A percentile compares a stretch with the other conserved stretches of the same genome.
Conservation (phyloP, 345 rosid genomes). For the Eucalyptus regnans region DNA sequence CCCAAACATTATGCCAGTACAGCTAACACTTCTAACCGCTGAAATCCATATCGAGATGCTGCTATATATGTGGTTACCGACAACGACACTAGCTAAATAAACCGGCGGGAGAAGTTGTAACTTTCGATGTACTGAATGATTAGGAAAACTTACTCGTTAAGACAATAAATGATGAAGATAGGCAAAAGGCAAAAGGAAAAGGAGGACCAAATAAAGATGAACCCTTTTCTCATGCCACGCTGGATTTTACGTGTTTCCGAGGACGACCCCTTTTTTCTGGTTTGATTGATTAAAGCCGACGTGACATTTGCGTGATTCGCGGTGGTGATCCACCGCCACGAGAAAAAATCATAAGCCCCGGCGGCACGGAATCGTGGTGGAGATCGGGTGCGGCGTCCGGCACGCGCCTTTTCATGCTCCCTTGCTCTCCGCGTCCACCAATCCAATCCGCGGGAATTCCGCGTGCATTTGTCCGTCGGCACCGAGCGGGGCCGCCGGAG, state of each 20-base stretch:
- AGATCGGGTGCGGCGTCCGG: not conserved
- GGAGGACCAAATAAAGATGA: not conserved
- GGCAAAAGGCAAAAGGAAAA: not conserved
- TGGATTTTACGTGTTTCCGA: not conserved
- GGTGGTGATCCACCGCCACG: not conserved
- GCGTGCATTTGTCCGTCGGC: not conserved
- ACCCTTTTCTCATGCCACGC: not conserved
- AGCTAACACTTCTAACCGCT: not conserved
- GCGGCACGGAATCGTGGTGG: not conserved
- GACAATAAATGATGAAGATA: not conserved
- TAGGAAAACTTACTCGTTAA: not conserved
- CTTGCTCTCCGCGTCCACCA: not conserved
- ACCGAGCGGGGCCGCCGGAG: not conserved
- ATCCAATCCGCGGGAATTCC: not conserved
- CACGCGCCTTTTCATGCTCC: not conserved
- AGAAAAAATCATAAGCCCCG: not conserved
- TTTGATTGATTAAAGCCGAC: not conserved
- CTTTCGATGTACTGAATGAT: not conserved
- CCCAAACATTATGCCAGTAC: not conserved
- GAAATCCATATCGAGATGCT: not conserved
- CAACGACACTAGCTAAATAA: not conserved
- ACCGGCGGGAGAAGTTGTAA: not conserved
- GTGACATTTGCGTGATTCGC: not conserved
- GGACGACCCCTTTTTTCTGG: not conserved
- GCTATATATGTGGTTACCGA: not conserved